Conservation (phyloP, 2,329 filamentous ascomycete genomes). For the Fusarium graminum region DNA sequence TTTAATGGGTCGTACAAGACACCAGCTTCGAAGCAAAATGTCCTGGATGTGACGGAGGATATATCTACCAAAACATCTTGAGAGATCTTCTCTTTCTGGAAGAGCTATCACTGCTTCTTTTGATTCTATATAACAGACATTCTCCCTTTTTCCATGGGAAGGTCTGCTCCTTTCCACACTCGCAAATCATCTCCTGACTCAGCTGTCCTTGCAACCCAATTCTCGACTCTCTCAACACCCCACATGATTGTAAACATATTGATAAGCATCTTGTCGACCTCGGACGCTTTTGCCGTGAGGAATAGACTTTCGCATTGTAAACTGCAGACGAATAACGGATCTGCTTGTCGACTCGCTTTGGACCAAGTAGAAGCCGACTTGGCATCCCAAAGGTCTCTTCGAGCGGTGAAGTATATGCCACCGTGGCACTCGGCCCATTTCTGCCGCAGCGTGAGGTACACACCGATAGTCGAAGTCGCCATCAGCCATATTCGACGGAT, state of each 20-base stretch:
- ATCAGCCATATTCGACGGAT: constrained; percentile 19
- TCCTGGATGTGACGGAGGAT: neutral
- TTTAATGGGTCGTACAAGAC: constrained; percentile 38
- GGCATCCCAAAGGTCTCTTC: constrained; percentile 7
- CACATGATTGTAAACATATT: constrained; percentile 29
- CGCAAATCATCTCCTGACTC: neutral
- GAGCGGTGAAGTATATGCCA: constrained; percentile 2
- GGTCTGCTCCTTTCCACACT: constrained; percentile 3
- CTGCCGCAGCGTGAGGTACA: constrained; percentile 5
- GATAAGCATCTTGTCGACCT: constrained; percentile 1
- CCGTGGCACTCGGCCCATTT: constrained; percentile 26
- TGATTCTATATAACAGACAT: neutral
- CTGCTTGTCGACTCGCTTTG: neutral
- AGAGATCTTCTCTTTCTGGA: neutral
- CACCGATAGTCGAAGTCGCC: constrained; percentile 16
- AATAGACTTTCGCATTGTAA: constrained; percentile 21
- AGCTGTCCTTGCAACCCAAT: constrained; percentile 16
- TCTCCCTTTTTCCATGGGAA: neutral
- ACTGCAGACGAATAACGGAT: constrained; percentile 14
- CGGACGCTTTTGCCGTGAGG: constrained; percentile 7
- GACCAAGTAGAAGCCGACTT: neutral
- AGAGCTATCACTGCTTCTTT: neutral
- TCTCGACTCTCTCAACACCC: constrained; percentile 25
- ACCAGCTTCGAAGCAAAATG: neutral
- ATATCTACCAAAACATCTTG: neutral